phyloP scores from a whole-genome alignment of 148 eudicot species.

The Rhododendron kiyosumense region DNA sequence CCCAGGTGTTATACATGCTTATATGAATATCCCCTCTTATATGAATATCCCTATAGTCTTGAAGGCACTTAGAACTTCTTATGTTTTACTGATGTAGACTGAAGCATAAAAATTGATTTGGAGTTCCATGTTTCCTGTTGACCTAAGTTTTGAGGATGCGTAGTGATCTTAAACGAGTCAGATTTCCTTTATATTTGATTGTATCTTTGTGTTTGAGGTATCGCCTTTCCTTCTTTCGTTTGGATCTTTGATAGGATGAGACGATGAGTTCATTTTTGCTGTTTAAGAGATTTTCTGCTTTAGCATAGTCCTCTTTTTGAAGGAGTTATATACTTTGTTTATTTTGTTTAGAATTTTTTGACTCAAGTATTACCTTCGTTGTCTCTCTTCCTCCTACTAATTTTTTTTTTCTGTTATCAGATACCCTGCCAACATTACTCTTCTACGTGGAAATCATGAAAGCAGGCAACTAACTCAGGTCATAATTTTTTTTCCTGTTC shows the following conservation, averaged over 20 bases:
- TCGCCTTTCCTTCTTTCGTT: not conserved
- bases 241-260: not conserved
- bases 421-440: conserved; percentile 95
- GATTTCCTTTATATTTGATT: conserved; percentile 1
- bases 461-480: conserved; percentile 99
- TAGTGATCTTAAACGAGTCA: not conserved
- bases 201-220: not conserved
- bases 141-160: not conserved
- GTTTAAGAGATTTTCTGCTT: not conserved
- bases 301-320: not conserved
- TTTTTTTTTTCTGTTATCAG: conserved; percentile 30
- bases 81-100: not conserved
- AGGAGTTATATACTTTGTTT: not conserved
- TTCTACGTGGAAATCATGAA: conserved; percentile 97
- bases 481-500: not conserved
- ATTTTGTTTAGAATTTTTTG: not conserved
- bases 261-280: not conserved
- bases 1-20: not conserved
- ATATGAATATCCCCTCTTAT: not conserved
- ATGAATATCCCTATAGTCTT: not conserved
- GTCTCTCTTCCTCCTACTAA: not conserved
- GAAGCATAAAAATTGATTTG: not conserved
- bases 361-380: not conserved
- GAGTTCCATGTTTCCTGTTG: not conserved
- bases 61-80: not conserved